These are phyloP conservation scores for Mycena latifolia DNA, from an alignment of 768 basidiomycete species.

Conservation along the genomic window DNA sequence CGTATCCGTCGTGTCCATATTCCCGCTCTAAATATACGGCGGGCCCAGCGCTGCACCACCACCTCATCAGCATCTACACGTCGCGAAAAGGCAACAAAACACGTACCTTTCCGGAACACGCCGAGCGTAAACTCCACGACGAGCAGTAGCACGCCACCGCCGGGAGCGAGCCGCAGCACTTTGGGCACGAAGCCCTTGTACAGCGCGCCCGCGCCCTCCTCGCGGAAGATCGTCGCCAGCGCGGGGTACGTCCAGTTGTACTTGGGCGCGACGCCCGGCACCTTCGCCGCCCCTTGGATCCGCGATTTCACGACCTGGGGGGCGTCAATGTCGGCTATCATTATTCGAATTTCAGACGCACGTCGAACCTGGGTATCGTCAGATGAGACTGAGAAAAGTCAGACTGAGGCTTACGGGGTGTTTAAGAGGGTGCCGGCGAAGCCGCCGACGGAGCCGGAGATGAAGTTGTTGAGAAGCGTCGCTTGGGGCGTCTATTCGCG, in stretches of 20 bases:
- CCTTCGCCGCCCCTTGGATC: conserved; percentile 81
- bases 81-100: conserved; percentile 30
- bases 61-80: conserved; percentile 13
- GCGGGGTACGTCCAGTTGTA: conserved; percentile 98
- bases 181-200: conserved; percentile 98
- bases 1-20: too few species aligned
- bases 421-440: conserved; percentile 91
- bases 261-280: conserved; percentile 82
- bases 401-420: conserved; percentile 76
- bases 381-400: not conserved
- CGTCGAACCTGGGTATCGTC: conserved; percentile 20
- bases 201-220: conserved; percentile 87
- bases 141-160: conserved; percentile 93
- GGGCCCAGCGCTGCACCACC: conserved; percentile 58
- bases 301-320: conserved; percentile 93
- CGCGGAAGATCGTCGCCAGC: conserved; percentile 82
- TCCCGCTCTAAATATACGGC: conserved; percentile 56
- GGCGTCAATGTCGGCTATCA: not conserved
- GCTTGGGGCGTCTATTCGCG: conserved; percentile 67
- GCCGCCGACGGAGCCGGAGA: conserved; percentile 92
- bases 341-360: conserved; percentile 1
- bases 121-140: conserved; percentile 92
- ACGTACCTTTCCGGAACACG: conserved; percentile 80
- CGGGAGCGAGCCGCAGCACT: conserved; percentile 93
- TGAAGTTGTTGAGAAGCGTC: conserved; percentile 90